Evolutionary conservation across 1,139 yeast genomes (phyloP).

Genomic region (Hemisphaericaspora lyxosophila): DNA sequence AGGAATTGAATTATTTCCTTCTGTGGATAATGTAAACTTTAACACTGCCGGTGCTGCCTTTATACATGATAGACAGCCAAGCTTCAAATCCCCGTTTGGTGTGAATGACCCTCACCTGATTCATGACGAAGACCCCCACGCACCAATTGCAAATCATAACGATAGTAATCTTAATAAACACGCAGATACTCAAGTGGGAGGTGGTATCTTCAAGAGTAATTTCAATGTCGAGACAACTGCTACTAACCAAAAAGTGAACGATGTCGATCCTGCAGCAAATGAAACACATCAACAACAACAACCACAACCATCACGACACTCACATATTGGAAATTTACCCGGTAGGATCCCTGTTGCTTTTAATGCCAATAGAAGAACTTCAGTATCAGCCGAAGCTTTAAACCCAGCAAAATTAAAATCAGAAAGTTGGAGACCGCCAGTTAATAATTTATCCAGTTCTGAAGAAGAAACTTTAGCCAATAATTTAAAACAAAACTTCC

Average conservation of each 20-base stretch:
- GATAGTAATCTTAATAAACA: conserved; percentile 6
- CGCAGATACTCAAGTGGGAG: conserved; percentile 10
- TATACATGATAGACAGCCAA: conserved; percentile 41
- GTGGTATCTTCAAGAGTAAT: conserved; percentile 42
- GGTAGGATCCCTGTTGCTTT: conserved; percentile 52
- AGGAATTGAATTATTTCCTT: conserved; percentile 55
- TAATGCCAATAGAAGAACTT: conserved; percentile 81
- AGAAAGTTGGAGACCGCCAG: conserved; percentile 75
- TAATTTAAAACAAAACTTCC: conserved; percentile 75
- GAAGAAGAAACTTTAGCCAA: conserved; percentile 69
- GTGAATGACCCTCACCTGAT: conserved; percentile 61
- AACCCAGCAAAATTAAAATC: conserved; percentile 56
- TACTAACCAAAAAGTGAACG: conserved; percentile 12
- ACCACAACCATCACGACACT: conserved; percentile 21
- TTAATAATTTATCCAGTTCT: conserved; percentile 58
- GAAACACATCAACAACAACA: conserved; percentile 12
- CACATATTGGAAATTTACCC: conserved; percentile 15
- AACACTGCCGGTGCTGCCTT: conserved; percentile 18
- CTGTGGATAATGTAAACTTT: conserved; percentile 28
- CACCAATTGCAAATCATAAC: conserved; percentile 17
- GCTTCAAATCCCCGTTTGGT: conserved; percentile 65
- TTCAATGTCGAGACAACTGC: conserved; percentile 39
- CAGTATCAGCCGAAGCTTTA: conserved; percentile 80
- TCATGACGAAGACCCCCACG: conserved; percentile 20
- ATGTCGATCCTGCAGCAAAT: conserved; percentile 16